Evolutionary conservation across 73 alveolate species (phyloP), one percentile per base, ranked within the genome.

Genomic region (Effrenium voratum): DNA sequence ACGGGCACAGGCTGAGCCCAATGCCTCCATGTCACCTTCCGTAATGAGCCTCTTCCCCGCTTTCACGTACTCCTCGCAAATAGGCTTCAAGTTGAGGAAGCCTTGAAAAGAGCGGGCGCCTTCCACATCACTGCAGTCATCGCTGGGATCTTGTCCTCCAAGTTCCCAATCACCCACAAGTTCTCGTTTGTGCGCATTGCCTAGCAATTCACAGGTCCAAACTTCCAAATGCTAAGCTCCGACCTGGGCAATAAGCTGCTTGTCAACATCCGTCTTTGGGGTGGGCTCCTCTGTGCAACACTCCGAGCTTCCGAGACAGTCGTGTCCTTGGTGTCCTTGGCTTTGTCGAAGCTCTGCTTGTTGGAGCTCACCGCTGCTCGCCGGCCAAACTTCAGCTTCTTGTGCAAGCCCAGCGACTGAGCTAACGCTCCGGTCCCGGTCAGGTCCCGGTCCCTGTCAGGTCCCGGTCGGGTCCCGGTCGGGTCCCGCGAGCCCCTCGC

Each of bases 331-430:
- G 47, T 5, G 26, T 34, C 94, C 94, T 85, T 85, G 63, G 94
- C 94, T 59, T 85, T 85, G 94, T 32, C 44, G 63, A 57, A 59
- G 82, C 41, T 57, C 82, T 79, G 68, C 45, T 85, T 55, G 81
- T 63, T 43, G 46, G 81, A 72, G 59, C 93, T 84, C 45, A 85
- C 94, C 10, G 82, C 94, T 1, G 82, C 94, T 2, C 94, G 81
- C 19, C 94, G 94, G 45, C 94, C 94, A 57, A 85, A 85, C 81
- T 85, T 85, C 66, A 85, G 80, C 94, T 85, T 85, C 94, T 85
- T 59, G 94, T 85, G 94, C 32, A 85, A 34, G 94, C 94, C 94
- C 10, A 85, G 94, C 46, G 94, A 59, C 94, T 85, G 81, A n/a
- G 16, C 4, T 32, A 30, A 36, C 83, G 32, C 52, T n/a, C 34